Evolutionary conservation across 2,329 filamentous ascomycete genomes (phyloP), one percentile per base, ranked within the genome.

Genomic region (Trichoderma afroharzianum): DNA sequence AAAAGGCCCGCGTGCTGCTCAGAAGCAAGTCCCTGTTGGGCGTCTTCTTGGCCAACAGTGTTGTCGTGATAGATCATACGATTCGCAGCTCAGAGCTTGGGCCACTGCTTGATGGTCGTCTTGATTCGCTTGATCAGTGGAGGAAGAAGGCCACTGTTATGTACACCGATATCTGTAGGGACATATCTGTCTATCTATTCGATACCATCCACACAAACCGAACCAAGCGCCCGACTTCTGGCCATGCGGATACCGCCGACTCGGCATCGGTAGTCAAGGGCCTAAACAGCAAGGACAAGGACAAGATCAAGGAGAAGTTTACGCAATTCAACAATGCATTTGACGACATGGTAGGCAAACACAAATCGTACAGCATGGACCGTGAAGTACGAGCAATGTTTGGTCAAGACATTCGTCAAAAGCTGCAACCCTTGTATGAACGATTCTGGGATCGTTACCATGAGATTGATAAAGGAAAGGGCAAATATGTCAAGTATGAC

Each of bases 401-500:
- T 77, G 91, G 90, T 18, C 90, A 91, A 76, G 95, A 98, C 78
- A 91, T 98, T 74, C 93, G 96, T 80, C 91, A 91, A 76, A 93
- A 97, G 83, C 91, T 99, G 70, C 95, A 98, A 83, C 95, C 95
- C 69, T 86, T 99, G 15, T 99, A 99, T 83, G 92, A 92, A 73
- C 88, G 96, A 59, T 99, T 99, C 83, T 98, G 94, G 90, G 96
- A 98, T 82, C 89, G 95, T 32, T 99, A 99, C 80, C 95, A 98
- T 80, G 96, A 98, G 82, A 91, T 98, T 74, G 95, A 98, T 83
- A 98, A 97, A 85, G 96, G 96, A 72, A 97, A 95, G 83, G 95
- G 95, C 76, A 99, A 99, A 82, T 97, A 98, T 82, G 94, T 97
- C 80, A 98, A 97, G 84, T 98, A 97, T 80, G 95, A 98, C 84